Percentiles rank a stretch among this genome's conserved stretches.
These are phyloP conservation scores for Aquilaria malaccensis DNA, from an alignment of 345 rosid species.

Conservation along the genomic window DNA sequence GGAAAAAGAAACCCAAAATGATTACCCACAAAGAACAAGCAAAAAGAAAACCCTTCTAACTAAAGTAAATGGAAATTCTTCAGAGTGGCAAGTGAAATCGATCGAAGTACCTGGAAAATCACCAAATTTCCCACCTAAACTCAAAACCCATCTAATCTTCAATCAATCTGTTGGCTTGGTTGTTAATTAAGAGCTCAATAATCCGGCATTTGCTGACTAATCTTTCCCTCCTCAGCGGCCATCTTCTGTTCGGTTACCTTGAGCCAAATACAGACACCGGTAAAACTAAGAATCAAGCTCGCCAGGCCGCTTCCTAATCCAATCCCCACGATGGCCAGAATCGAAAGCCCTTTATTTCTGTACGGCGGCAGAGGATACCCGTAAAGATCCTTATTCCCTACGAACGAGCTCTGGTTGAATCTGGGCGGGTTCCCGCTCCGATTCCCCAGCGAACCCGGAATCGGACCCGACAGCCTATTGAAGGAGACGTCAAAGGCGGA, in stretches of 20 bases:
- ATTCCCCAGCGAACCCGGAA: conserved; percentile 58
- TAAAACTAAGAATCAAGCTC: conserved; percentile 78
- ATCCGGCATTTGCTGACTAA: conserved; percentile 58
- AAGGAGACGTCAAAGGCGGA: conserved; percentile 78
- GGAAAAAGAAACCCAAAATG: too few relatives aligned
- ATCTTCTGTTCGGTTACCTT: conserved; percentile 56
- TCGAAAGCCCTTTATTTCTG: conserved; percentile 60
- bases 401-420: conserved; percentile 66
- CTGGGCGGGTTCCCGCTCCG: conserved; percentile 56
- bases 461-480: conserved; percentile 63
- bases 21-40: too few relatives aligned
- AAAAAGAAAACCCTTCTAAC: too few relatives aligned
- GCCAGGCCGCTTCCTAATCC: conserved; percentile 92
- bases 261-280: conserved; percentile 86
- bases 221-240: conserved; percentile 58
- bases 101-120: too few relatives aligned
- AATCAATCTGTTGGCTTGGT: too few relatives aligned
- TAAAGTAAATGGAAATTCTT: too few relatives aligned
- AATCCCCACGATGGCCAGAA: conserved; percentile 87
- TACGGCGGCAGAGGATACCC: conserved; percentile 79
- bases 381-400: conserved; percentile 68
- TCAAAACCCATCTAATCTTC: too few relatives aligned
- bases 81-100: too few relatives aligned
- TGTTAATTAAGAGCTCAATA: conserved; percentile 19
- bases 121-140: too few relatives aligned